A percentile compares a stretch with the other conserved stretches of the same genome.
Evolutionary conservation across 164 flowering plant genomes (phyloP).

Genomic region (Platanus orientalis): DNA sequence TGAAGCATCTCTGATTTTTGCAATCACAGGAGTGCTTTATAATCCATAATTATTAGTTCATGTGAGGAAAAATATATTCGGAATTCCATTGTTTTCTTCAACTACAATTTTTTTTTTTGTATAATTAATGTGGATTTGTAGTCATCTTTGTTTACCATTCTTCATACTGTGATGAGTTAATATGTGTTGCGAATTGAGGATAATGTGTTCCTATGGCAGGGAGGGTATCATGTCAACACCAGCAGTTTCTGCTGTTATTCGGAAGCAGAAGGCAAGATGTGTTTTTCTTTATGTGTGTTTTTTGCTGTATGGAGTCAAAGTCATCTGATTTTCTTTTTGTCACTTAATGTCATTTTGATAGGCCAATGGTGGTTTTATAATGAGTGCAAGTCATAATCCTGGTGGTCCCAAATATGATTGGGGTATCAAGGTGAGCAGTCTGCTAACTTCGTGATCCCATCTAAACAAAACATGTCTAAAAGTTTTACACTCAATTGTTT

Average conservation of each 20-base stretch:
- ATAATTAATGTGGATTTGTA: no score
- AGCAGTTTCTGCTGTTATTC: constrained; percentile 96
- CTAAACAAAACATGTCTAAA: not conserved
- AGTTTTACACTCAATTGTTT: not conserved
- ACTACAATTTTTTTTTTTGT: not conserved
- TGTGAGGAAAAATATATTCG: no score
- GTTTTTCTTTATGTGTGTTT: not conserved
- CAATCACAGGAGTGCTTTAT: no score
- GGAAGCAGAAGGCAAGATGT: constrained; percentile 71
- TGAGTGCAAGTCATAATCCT: constrained; percentile 99
- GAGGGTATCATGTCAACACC: constrained; percentile 97
- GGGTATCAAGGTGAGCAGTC: constrained; percentile 84
- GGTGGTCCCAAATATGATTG: constrained; percentile 99
- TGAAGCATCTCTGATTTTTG: no score
- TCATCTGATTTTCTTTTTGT: constrained; percentile 2
- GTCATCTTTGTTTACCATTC: no score
- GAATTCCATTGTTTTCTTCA: not conserved
- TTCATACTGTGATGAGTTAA: constrained; percentile 7
- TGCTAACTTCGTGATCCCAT: not conserved
- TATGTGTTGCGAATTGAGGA: no score
- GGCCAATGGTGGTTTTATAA: constrained; percentile 99
- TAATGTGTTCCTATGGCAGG: constrained; percentile 42
- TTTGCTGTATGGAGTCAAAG: constrained; percentile 1
- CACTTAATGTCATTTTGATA: constrained; percentile 20
- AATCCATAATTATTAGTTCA: no score